Evolutionary conservation across 805 yeast genomes (phyloP), one percentile per base, ranked within the genome.

Genomic region (Candida vaughaniae): DNA sequence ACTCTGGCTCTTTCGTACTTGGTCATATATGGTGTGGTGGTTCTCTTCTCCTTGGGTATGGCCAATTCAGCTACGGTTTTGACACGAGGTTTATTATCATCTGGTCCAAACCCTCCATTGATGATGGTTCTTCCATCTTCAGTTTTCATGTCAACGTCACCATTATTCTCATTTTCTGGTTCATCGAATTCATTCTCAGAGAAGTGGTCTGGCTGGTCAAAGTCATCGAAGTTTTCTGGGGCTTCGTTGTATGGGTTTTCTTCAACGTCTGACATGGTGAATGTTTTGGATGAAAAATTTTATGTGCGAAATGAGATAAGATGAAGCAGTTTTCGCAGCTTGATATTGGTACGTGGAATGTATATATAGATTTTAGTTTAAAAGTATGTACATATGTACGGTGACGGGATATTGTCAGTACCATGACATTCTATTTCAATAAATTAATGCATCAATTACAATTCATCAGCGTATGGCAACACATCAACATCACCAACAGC

Each of bases 1-100:
- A 93, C 88, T 69, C 99, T 80, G 6, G 99, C 99, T 52, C 97
- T 78, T 71, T 93, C 99, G 62, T 93, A 93, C 59, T 95, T 93
- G 40, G 99, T 93, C 98, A 93, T 90, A 61, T 91, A 93, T 36
- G 99, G 99, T 4, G 99, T 93, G 10, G 99, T 93, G 18, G 89
- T 76, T 63, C 99, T 79, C 47, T 85, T 70, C 16, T 87, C 95
- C 51, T 78, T 86, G 39, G 96, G 85, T 42, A 93, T 88, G 14
- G 97, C 95, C 53, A 87, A 78, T 50, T 85, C 93, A 49, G 74
- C 81, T 45, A 78, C 70, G 6, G 91, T 76, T 56, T 84, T 85
- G 46, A 73, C 78, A 53, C 74, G 75, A 41, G 53, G 52, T 40
- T 53, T 56, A 38, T 45, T 47, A 25, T 77, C 86, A 11, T 73